Evolutionary conservation across 2,329 filamentous ascomycete species (phyloP).

Genomic region (Aspergillus oerlinghausenensis): DNA sequence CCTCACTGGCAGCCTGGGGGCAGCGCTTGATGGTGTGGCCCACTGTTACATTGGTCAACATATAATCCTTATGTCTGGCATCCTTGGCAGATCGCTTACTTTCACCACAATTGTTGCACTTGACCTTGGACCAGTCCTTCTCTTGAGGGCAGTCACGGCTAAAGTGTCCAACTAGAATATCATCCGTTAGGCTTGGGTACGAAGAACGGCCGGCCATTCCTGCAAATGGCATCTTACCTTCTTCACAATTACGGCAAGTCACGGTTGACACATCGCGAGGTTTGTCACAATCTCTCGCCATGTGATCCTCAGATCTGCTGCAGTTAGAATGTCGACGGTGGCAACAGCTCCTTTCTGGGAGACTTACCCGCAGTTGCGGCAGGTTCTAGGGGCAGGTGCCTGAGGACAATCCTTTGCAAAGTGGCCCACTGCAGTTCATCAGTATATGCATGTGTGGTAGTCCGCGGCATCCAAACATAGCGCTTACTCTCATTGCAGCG

Average conservation of each 20-base stretch:
- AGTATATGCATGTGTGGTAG: not conserved
- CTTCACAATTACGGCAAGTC: constrained; percentile 44
- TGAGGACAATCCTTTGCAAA: constrained; percentile 45
- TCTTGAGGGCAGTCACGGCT: constrained; percentile 42
- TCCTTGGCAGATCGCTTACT: constrained; percentile 26
- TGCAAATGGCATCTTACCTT: constrained; percentile 24
- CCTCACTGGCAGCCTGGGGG: constrained; percentile 23
- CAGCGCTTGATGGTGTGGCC: constrained; percentile 42
- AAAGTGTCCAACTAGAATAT: constrained; percentile 36
- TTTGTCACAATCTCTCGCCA: constrained; percentile 40
- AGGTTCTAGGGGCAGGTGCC: constrained; percentile 31
- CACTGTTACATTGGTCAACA: constrained; percentile 25
- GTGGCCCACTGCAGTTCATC: constrained; percentile 34
- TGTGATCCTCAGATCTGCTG: constrained; percentile 39
- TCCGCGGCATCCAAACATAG: not conserved
- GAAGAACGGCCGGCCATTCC: not conserved
- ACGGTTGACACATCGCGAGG: constrained; percentile 38
- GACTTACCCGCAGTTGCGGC: constrained; percentile 44
- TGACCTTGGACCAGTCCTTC: constrained; percentile 41
- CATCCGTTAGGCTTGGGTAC: constrained; percentile 6
- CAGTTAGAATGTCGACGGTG: constrained; percentile 9
- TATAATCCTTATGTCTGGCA: not conserved
- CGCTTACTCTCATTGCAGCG: constrained; percentile 38
- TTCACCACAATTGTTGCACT: constrained; percentile 43
- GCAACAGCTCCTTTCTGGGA: not conserved